phyloP scores from a whole-genome alignment of 371 early-diverging fungal species.

The Capniomyces stellatus region DNA sequence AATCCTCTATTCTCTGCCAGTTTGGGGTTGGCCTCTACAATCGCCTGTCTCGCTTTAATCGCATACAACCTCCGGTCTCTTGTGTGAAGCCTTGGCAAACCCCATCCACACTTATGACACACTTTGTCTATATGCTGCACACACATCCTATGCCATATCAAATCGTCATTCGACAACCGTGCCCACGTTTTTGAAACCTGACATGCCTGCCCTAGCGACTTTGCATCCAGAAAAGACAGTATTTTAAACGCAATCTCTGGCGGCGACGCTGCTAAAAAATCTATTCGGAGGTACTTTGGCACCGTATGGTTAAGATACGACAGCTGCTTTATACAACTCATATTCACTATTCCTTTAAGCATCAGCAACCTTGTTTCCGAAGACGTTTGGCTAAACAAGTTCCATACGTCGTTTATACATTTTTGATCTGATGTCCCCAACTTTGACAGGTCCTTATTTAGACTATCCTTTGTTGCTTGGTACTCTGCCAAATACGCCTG shows the following conservation, averaged over 20 bases:
- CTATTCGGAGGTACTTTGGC: constrained; percentile 52
- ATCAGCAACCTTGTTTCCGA: constrained; percentile 39
- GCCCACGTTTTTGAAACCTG: constrained; percentile 71
- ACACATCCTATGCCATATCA: constrained; percentile 88
- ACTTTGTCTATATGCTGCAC: constrained; percentile 91
- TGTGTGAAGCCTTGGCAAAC: constrained; percentile 46
- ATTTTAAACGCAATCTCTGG: constrained; percentile 60
- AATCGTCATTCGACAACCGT: constrained; percentile 66
- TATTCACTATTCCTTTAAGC: constrained; percentile 48
- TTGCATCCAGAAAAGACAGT: constrained; percentile 75
- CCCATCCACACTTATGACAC: constrained; percentile 92
- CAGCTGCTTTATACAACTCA: constrained; percentile 58
- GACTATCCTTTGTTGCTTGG: constrained; percentile 7
- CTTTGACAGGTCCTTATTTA: not conserved
- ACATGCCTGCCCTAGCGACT: constrained; percentile 75
- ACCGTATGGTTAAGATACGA: constrained; percentile 49
- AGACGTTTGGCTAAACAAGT: constrained; percentile 7
- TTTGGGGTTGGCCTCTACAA: not conserved
- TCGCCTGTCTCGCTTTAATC: not conserved
- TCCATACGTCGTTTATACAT: not conserved
- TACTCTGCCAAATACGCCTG: constrained; percentile 20
- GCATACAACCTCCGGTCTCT: constrained; percentile 11
- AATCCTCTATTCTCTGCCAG: not conserved
- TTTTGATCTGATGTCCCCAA: not conserved
- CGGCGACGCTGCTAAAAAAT: constrained; percentile 58